Base-by-base conservation (phyloP, 345 rosid genomes). In the Arabis alpina region DNA sequence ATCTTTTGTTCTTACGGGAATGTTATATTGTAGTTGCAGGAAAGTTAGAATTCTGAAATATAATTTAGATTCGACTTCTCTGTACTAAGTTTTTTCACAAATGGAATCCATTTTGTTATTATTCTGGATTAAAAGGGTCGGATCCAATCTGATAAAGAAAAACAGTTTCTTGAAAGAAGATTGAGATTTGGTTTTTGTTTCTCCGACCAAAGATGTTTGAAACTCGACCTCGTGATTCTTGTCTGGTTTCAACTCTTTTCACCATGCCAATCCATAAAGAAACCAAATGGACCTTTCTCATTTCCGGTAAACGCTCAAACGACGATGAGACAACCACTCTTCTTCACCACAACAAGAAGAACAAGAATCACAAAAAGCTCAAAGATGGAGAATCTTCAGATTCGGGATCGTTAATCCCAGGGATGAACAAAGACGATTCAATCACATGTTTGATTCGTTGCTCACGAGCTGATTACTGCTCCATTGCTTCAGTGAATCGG, bases 371-470 rank as follows among this genome's bases (percentile, higher is more conserved):
- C 8, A 34, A 5, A 37, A 69, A 75, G 65, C 70, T 67, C 39
- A 28, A 41, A 10, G 49, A 30, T 11, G 49, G 28, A 2, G 75
- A 80, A 19, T 72, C 80, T 48, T 72, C 80, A 2, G 87, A 89
- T 23, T 67, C 75, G n/a, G 77, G 72, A 53, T 70, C 82, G 42
- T 82, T 92, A 36, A 84, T 92, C 41, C 69, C 75, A 64, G 76
- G 70, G 54, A 84, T 92, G 59, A 92, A 88, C 40, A 85, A 80
- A 57, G 98, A 92, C 45, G 73, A 82, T 45, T 72, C 91, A 3
- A 58, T 90, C 10, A 83, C 61, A 50, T 90, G 97, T 77, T 83
- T 87, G 44, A 71, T 83, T 34, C 79, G 55, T 49, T 87, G 90
- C 81, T 83, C 93, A 1, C 82, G 97, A 80, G 80, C 86, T 43